Base-by-base conservation (phyloP, 2,329 filamentous ascomycete species). In the Colletotrichum noveboracense region DNA sequence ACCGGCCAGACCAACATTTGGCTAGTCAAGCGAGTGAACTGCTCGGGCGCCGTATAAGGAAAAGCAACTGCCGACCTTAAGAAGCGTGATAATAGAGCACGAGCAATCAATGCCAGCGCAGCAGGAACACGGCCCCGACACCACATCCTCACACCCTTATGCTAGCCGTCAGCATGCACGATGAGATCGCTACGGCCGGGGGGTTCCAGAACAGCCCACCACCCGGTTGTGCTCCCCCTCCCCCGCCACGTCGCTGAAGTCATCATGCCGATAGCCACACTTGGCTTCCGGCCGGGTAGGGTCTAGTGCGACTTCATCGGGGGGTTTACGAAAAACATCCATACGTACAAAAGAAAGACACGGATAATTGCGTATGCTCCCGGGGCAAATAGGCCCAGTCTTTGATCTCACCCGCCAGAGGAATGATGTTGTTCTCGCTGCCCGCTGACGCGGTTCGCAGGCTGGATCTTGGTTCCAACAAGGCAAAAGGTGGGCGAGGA, bases 361-460 rank as follows among this genome's bases (percentile, higher is more conserved):
- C 32, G 58, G 58, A 61, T 61, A 12, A 32, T 32, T 64, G 56
- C 67, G 48, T 70, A 26, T 32, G 67, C n/a, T 30, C 8, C 34
- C 21, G 21, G 67, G 43, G n/a, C 21, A 32, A 48, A 30, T 16
- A 21, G 16, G 30, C 43, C 62, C 12, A 21, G 62, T 52, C 28
- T 48, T 16, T 26, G 8, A 66, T 66, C 36, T 26, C 30, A 21
- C 36, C 30, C 21, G 36, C 26, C 21, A 34, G 14, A 28, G 18
- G n/a, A 24, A 52, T 72, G 55, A 55, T 72, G 70, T 34, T 38
- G 56, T n/a, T 13, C 30, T 52, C 36, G 48, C 68, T 60, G 43
- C 43, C n/a, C 43, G 70, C 70, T 75, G 73, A 75, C 73, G 70
- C 64, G 64, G 43, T 48, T 55, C 18, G 24, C 18, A 30, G 32